These are phyloP conservation scores for Passalora sequoiae DNA, from an alignment of 2,329 filamentous ascomycete genomes.

Conservation along the genomic window DNA sequence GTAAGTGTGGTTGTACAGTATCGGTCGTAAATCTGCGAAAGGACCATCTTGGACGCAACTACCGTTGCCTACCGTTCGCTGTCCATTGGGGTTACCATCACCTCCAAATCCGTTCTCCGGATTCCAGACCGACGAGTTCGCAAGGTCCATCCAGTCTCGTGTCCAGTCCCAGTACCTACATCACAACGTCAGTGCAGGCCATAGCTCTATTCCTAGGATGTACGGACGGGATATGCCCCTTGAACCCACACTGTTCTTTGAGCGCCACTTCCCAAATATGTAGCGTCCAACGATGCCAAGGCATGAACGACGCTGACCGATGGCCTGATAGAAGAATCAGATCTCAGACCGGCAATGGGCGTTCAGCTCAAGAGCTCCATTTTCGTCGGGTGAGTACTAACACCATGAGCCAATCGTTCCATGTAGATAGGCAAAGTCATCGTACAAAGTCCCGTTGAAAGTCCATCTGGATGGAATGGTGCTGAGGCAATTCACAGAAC, in stretches of 20 bases:
- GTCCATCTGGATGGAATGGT: not conserved
- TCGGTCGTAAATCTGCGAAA: slow-evolving; percentile 1
- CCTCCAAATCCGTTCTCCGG: slow-evolving; percentile 1
- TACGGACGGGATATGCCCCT: not conserved
- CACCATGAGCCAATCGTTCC: slow-evolving; percentile 2
- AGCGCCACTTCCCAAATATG: not conserved
- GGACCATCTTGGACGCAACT: slow-evolving; percentile 3
- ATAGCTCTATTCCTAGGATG: too few relatives aligned
- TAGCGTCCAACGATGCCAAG: slow-evolving; percentile 4
- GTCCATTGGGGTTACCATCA: not conserved
- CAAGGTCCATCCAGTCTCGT: slow-evolving; percentile 7
- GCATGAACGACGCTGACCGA: slow-evolving; percentile 4
- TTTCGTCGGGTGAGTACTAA: not conserved
- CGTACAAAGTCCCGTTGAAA: slow-evolving; percentile 1
- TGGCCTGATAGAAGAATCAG: not conserved
- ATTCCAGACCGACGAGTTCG: slow-evolving; percentile 4
- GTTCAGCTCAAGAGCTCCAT: too few relatives aligned
- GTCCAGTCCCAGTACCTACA: slow-evolving; percentile 8
- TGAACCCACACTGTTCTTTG: not conserved
- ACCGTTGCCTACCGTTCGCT: not conserved
- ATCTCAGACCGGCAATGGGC: too few relatives aligned
- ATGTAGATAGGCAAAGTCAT: slow-evolving; percentile 9
- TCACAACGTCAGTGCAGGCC: too few relatives aligned
- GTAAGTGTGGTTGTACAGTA: slow-evolving; percentile 3
- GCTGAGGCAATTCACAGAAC: not conserved